These are phyloP conservation scores for Spirogloea muscicola DNA, from an alignment of 139 green algal genomes.

Conservation along the genomic window DNA sequence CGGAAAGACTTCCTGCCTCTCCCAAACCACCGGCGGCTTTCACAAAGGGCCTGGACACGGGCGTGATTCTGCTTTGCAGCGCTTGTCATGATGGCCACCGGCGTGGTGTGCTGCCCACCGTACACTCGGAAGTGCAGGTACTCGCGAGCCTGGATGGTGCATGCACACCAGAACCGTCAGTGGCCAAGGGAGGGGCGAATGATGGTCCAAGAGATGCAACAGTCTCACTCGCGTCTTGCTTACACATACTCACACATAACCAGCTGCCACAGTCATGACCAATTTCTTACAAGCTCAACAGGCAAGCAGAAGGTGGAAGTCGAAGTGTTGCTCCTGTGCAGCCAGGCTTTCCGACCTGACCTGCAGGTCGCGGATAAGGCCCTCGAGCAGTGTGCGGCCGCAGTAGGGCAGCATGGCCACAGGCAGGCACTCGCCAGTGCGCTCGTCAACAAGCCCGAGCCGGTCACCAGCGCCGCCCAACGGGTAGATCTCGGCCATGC, in stretches of 20 bases:
- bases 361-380: constrained; percentile 85
- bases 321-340: too few relatives aligned
- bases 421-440: constrained; percentile 82
- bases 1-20: constrained; percentile 68
- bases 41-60: constrained; percentile 59
- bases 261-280: too few relatives aligned
- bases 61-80: constrained; percentile 93
- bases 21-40: constrained; percentile 73
- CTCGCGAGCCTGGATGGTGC: constrained; percentile 67
- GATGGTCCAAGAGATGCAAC: too few relatives aligned
- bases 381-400: constrained; percentile 84
- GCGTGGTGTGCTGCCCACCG: constrained; percentile 74
- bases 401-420: constrained; percentile 91
- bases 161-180: too few relatives aligned
- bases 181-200: too few relatives aligned
- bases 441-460: constrained; percentile 78
- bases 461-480: constrained; percentile 90
- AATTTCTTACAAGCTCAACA: too few relatives aligned
- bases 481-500: constrained; percentile 90
- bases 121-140: constrained; percentile 88
- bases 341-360: not conserved
- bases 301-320: too few relatives aligned
- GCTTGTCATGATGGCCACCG: constrained; percentile 94
- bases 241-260: too few relatives aligned
- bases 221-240: too few relatives aligned